Evolutionary conservation across 2,329 filamentous ascomycete genomes (phyloP).

Genomic region (Venturia oleaginea): DNA sequence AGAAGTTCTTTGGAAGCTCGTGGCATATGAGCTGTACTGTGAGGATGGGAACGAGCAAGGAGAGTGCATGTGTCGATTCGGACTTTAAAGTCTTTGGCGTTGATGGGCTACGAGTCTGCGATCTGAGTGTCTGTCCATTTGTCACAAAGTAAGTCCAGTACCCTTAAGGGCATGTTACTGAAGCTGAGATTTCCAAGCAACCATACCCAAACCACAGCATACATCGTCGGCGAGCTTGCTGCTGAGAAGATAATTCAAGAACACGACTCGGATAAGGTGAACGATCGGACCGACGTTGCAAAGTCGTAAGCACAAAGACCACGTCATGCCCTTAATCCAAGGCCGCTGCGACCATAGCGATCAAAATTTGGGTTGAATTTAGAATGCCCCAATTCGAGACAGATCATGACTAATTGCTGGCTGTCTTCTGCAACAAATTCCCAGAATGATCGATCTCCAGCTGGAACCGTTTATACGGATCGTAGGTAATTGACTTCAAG

Average conservation of each 20-base stretch:
- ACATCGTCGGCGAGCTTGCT: conserved; percentile 42
- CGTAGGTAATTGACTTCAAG: too few relatives aligned
- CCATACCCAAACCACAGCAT: conserved; percentile 46
- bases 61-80: conserved; percentile 32
- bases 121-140: too few relatives aligned
- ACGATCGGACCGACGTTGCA: neutral
- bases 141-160: conserved; percentile 20
- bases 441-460: too few relatives aligned
- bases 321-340: neutral
- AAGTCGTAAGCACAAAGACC: neutral
- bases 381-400: too few relatives aligned
- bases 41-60: conserved; percentile 43
- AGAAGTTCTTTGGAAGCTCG: conserved; percentile 35
- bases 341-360: too few relatives aligned
- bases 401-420: too few relatives aligned
- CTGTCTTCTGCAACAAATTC: too few relatives aligned
- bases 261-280: conserved; percentile 27
- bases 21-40: conserved; percentile 51
- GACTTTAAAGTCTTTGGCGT: conserved; percentile 31
- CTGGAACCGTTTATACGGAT: too few relatives aligned
- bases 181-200: conserved; percentile 16
- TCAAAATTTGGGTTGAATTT: too few relatives aligned
- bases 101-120: too few relatives aligned
- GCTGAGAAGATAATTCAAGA: conserved; percentile 41
- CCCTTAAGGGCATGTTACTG: neutral